Evolutionary conservation across 1,284 basidiomycete genomes (phyloP).

Genomic region (Crucibulum cyathiforme): DNA sequence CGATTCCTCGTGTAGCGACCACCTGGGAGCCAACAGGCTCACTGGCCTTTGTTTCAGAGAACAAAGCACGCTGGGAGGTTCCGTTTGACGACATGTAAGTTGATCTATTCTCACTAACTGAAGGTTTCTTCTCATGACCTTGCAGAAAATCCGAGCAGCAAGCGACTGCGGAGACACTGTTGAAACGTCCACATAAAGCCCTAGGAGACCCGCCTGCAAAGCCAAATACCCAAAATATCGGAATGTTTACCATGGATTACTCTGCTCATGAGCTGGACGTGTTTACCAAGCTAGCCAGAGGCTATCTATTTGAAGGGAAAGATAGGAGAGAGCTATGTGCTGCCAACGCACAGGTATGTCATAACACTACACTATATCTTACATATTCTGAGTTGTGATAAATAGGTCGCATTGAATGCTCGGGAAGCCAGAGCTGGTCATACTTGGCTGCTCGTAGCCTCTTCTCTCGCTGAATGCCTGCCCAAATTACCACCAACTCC

Average conservation of each 20-base stretch:
- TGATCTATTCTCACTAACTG: slow-evolving; percentile 5
- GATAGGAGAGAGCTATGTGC: slow-evolving; percentile 58
- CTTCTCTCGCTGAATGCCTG: slow-evolving; percentile 58
- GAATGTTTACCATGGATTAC: slow-evolving; percentile 48
- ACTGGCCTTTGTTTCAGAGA: slow-evolving; percentile 73
- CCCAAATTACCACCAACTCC: slow-evolving; percentile 39
- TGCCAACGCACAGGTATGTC: slow-evolving; percentile 61
- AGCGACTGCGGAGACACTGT: slow-evolving; percentile 41
- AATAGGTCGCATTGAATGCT: slow-evolving; percentile 65
- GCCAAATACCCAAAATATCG: slow-evolving; percentile 61
- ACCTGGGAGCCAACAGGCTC: slow-evolving; percentile 77
- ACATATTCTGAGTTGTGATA: slow-evolving; percentile 6
- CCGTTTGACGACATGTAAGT: slow-evolving; percentile 88
- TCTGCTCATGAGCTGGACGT: slow-evolving; percentile 49
- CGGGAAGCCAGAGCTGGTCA: slow-evolving; percentile 70
- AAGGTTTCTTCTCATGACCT: not conserved
- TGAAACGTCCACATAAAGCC: slow-evolving; percentile 49
- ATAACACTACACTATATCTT: not conserved
- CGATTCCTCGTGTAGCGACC: slow-evolving; percentile 68
- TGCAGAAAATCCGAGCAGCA: slow-evolving; percentile 58
- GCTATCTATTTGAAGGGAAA: slow-evolving; percentile 68
- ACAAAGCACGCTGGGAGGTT: slow-evolving; percentile 65
- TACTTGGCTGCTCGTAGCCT: slow-evolving; percentile 71
- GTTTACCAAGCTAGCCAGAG: slow-evolving; percentile 70
- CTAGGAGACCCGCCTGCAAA: slow-evolving; percentile 53